Base-by-base conservation (phyloP, 768 basidiomycete species). In the Ramaria sp. region DNA sequence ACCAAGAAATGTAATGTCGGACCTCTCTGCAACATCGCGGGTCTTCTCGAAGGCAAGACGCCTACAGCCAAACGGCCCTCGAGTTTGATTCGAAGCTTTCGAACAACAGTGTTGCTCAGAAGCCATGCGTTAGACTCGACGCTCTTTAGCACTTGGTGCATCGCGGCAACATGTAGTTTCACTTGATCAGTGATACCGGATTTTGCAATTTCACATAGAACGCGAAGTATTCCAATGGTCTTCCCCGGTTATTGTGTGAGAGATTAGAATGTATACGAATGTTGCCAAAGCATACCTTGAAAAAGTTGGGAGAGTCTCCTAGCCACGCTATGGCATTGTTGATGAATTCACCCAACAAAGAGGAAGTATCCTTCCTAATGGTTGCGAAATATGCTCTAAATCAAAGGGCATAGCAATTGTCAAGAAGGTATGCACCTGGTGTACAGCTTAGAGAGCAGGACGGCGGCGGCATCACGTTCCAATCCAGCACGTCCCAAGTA, bases 381-480 rank as follows among this genome's bases (percentile, higher is more conserved):
- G 27, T 31, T n/a, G 22, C 15, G 24, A 30, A 30, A 49, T n/a
- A 30, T 20, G 24, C 19, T 49, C 22, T 3, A 49, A 27, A 49
- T 49, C n/a, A 43, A 49, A 19, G 9, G 7, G 30, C 48, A 17
- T 1, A 33, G n/a, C n/a, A 49, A 11, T 12, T 49, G 17, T 24
- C 24, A 37, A 10, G 22, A 33, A 13, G 7, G 15, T 7, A 30
- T 33, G 42, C 69, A 86, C 84, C 94, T 82, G 63, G 81, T 82
- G 66, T 88, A 96, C 31, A 94, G 71, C 39, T 84, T 77, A 2
- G 92, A 83, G 6, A 97, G 75, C n/a, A 95, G 71, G 10, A 90
- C 67, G 0, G 87, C 86, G 31, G 91, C 88, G 33, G 80, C 86
- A 43, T 92, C 88, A 7, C 91, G 79, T 65, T 96, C 94, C 57